Conservation (phyloP, 2,329 filamentous ascomycete genomes). For the Penicillium brasilianum region DNA sequence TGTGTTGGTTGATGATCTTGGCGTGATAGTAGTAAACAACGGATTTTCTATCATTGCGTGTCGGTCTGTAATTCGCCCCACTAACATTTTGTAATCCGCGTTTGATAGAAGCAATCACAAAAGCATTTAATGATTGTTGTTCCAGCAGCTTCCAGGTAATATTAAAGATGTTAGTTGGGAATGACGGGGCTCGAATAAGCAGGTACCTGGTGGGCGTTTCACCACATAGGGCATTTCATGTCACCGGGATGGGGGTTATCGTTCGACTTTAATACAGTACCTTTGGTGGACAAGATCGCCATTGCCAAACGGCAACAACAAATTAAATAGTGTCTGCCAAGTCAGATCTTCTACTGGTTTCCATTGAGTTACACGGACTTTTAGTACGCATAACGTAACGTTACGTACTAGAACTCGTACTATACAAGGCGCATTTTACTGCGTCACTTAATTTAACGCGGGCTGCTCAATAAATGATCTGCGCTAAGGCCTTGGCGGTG, state of each 20-base stretch:
- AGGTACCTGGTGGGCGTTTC: constrained; percentile 23
- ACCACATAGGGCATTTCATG: constrained; percentile 24
- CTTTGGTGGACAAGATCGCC: too few species aligned
- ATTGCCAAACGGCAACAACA: too few species aligned
- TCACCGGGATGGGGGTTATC: constrained; percentile 23
- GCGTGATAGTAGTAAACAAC: constrained; percentile 11
- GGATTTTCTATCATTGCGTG: constrained; percentile 12
- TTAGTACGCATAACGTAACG: too few species aligned
- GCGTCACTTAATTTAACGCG: too few species aligned
- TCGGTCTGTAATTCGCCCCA: constrained; percentile 15
- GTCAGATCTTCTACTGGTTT: too few species aligned
- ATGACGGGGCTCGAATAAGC: constrained; percentile 16
- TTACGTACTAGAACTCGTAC: too few species aligned
- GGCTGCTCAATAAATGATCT: too few species aligned
- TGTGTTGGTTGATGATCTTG: constrained; percentile 18
- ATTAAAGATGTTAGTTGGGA: constrained; percentile 15
- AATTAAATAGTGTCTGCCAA: too few species aligned
- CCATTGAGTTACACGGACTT: too few species aligned
- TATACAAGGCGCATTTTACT: too few species aligned
- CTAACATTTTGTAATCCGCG: constrained; percentile 11
- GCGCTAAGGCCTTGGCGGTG: too few species aligned
- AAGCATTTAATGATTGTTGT: constrained; percentile 8
- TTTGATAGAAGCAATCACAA: constrained; percentile 10
- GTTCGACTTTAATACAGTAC: too few species aligned
- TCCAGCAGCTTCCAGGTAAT: constrained; percentile 8